Conservation (phyloP, 305 asterid genomes). For the Fraxinus angustifolia region DNA sequence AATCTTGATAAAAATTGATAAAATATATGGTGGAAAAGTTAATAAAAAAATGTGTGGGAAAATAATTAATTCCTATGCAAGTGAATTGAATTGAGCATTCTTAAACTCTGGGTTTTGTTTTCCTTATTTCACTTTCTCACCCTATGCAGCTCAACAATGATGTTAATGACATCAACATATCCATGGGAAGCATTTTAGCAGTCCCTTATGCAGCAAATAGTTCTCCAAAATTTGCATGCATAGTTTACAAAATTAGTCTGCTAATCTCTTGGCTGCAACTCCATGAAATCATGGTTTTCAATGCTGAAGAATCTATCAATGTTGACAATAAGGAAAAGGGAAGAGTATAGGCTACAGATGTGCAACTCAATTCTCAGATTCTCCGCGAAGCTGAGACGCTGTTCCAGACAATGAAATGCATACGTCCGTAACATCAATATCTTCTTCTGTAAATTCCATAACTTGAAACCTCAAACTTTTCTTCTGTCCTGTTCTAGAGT, state of each 20-base stretch:
- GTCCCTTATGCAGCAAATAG: slow-evolving; percentile 57
- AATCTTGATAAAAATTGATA: too few species aligned
- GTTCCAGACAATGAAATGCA: background rate
- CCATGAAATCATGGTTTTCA: background rate
- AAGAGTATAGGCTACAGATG: background rate
- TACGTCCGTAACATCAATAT: background rate
- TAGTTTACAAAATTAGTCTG: background rate
- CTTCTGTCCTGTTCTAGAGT: background rate
- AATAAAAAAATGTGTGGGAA: too few species aligned
- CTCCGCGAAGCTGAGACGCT: background rate
- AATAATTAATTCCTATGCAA: background rate
- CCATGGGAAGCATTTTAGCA: slow-evolving; percentile 72
- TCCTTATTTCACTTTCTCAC: background rate
- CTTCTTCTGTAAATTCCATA: background rate
- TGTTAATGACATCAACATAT: slow-evolving; percentile 73
- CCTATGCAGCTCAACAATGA: slow-evolving; percentile 73
- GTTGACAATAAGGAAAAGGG: background rate
- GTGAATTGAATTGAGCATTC: background rate
- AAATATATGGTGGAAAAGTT: too few species aligned
- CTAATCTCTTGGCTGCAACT: background rate
- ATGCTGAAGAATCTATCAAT: background rate
- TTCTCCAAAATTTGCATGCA: slow-evolving; percentile 31
- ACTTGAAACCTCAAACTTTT: background rate
- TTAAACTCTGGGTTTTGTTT: background rate
- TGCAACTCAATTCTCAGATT: background rate